These are phyloP conservation scores for Xylaria palmicola DNA, from an alignment of 495 filamentous ascomycete species.

Conservation along the genomic window DNA sequence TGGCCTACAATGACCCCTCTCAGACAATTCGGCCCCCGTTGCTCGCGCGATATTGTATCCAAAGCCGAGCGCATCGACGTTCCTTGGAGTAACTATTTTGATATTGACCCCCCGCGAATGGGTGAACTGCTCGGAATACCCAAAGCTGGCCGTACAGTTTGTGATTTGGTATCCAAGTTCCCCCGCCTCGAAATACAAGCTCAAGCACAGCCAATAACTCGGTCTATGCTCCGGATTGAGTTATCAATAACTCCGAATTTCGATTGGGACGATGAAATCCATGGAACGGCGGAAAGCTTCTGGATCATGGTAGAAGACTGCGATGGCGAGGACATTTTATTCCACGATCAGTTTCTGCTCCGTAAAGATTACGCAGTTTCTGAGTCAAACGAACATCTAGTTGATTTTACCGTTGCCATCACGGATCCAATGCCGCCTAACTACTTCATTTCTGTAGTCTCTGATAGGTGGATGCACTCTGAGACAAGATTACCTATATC, in stretches of 20 bases:
- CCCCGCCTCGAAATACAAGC: conserved; percentile 89
- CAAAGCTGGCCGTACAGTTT: conserved; percentile 83
- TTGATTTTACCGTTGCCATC: conserved; percentile 96
- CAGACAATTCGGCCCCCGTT: conserved; percentile 75
- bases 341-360: conserved; percentile 92
- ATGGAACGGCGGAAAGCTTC: conserved; percentile 86
- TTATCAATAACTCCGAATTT: conserved; percentile 93
- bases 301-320: conserved; percentile 98
- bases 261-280: conserved; percentile 88
- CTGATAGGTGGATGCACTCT: conserved; percentile 97
- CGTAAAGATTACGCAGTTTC: conserved; percentile 79
- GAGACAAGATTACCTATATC: conserved; percentile 91
- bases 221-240: conserved; percentile 93
- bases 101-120: conserved; percentile 95
- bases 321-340: conserved; percentile 94
- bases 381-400: conserved; percentile 87
- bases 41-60: conserved; percentile 78
- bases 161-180: conserved; percentile 85
- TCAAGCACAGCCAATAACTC: conserved; percentile 89
- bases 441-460: conserved; percentile 93
- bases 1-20: conserved; percentile 98
- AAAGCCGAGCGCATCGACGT: conserved; percentile 95
- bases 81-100: conserved; percentile 90
- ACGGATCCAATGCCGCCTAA: conserved; percentile 97
- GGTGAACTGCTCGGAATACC: conserved; percentile 91